Evolutionary conservation across 352 stramenopile species (phyloP), one percentile per base, ranked within the genome.

Genomic region (Phytophthora multivora): DNA sequence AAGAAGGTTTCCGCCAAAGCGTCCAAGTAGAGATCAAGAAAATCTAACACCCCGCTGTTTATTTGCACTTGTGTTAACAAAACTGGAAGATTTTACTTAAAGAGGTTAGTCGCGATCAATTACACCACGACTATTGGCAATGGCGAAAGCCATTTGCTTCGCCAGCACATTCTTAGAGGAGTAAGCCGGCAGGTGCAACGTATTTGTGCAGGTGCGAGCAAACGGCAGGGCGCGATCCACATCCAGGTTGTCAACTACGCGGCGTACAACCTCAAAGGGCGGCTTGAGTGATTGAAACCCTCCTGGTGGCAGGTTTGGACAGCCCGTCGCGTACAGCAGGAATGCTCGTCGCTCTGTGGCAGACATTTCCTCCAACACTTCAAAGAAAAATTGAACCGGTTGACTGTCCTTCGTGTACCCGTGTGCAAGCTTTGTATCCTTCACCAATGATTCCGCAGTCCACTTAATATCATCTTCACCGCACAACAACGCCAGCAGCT

Each of bases 181-280:
- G 63, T 95, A 95, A 13, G 87, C 85, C 0, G 87, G 87, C 36
- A 95, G 62, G 41, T 95, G 87, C 11, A 95, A 64, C 51, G 87
- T 95, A 69, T 95, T 95, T 1, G 87, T 93, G 55, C 87, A 95
- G 43, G 87, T 95, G 10, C 87, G 79, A 11, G 87, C 87, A 71
- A 95, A 95, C 3, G 87, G 87, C 36, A 95, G 63, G 33, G 85
- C 76, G 26, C 71, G 74, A 65, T 95, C 87, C 39, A 92, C 81
- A 63, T 91, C 77, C 35, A 87, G 52, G 18, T 64, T 73, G 45
- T 93, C 83, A 2, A 93, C 80, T 12, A 95, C 80, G 42, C 87
- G 81, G 1, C 86, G 81, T 23, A 93, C 84, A 36, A 95, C 85
- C 70, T 95, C 87, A 52, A 95, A 93, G 26, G 74, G 74, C 1